These are phyloP conservation scores for Pelargonium cotyledonis DNA, from an alignment of 441 rosid species.

Conservation along the genomic window DNA sequence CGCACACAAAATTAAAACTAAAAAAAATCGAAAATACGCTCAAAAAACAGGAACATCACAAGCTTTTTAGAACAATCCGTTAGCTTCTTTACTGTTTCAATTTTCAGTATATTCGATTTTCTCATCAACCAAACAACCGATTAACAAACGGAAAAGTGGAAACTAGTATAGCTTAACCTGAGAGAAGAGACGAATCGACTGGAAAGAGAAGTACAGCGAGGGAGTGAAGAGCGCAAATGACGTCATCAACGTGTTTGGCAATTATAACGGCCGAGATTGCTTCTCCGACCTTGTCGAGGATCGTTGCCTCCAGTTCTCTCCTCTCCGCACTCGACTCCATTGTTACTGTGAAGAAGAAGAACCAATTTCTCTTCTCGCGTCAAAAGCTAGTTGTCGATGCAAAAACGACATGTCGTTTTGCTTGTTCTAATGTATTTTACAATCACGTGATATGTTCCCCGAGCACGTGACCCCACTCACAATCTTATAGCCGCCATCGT, in stretches of 20 bases:
- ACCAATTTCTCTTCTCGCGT: no score
- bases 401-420: not conserved
- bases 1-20: not conserved
- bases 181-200: slow-evolving; percentile 45
- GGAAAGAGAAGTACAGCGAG: slow-evolving; percentile 77
- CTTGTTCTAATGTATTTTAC: not conserved
- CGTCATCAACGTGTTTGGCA: slow-evolving; percentile 64
- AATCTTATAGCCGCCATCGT: not conserved
- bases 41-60: not conserved
- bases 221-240: slow-evolving; percentile 68
- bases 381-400: not conserved
- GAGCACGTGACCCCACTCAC: not conserved
- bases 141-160: not conserved
- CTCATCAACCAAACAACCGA: not conserved
- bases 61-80: not conserved
- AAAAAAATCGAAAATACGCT: not conserved
- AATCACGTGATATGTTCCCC: not conserved
- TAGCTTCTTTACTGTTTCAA: not conserved
- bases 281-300: slow-evolving; percentile 52
- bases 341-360: not conserved
- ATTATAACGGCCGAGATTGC: slow-evolving; percentile 42
- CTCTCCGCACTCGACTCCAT: slow-evolving; percentile 38
- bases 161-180: slow-evolving; percentile 36
- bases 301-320: slow-evolving; percentile 27
- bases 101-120: not conserved